Base-by-base conservation (phyloP, 2,329 filamentous ascomycete species). In the Hypoxylon sp. region DNA sequence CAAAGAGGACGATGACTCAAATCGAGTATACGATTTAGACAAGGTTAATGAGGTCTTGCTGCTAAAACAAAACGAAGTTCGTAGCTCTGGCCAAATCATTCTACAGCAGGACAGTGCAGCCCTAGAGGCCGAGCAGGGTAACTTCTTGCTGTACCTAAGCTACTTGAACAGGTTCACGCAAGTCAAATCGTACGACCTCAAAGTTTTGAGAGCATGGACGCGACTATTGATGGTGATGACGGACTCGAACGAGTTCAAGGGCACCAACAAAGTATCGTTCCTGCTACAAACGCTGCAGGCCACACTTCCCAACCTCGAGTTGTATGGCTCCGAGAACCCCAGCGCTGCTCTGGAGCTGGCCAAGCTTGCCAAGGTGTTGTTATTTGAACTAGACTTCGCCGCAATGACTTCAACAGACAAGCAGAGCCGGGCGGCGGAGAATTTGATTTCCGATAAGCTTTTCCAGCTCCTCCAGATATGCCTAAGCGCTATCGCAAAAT, bases 381-480 rank as follows among this genome's bases (percentile, higher is more conserved):
- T 92, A 3, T 88, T 86, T 67, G 84, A 88, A 68, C 75, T 94
- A 63, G 82, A 91, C 69, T 75, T 87, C 71, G 69, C 70, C 4
- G 66, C 69, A 5, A 66, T 62, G 56, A 58, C 61, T 15, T 67
- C 72, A 31, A 62, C 67, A 8, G 76, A 82, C 55, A 74, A 73
- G 44, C 66, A 75, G 35, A 75, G 71, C 53, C 69, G 71, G 38
- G 74, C 75, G 3, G 76, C 82, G 46, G 82, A 87, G 25, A 90
- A 91, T 67, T 79, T 93, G 17, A 85, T 94, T 23, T 89, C 91
- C 67, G 93, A 97, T 68, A 90, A 94, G 65, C 79, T 97, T 0
- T 92, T 91, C 67, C 89, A 96, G 66, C 81, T 97, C 3, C 97
- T 99, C 78, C 89, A 96, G 57, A 83, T 91, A 27, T 92, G 90